Conservation (phyloP, 768 basidiomycete genomes). For the Lactarius tabidus region DNA sequence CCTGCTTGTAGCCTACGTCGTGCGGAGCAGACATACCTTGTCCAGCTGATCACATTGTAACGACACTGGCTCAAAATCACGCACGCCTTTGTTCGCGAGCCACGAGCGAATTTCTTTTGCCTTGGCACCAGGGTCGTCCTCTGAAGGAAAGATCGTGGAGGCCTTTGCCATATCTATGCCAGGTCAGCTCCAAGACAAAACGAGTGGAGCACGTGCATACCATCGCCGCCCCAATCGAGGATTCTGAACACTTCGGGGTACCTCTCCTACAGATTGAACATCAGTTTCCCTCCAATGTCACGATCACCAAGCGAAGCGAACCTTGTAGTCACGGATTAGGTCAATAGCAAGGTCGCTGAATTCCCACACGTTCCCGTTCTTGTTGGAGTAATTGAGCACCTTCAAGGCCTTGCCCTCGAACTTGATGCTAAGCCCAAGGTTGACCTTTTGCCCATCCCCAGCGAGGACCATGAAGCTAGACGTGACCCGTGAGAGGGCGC, state of each 20-base stretch:
- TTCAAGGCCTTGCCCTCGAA: slow-evolving; percentile 93
- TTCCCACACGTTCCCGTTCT: slow-evolving; percentile 85
- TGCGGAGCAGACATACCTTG: slow-evolving; percentile 58
- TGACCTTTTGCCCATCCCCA: slow-evolving; percentile 72
- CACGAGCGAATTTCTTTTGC: slow-evolving; percentile 79
- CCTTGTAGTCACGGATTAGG: slow-evolving; percentile 82
- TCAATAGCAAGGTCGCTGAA: slow-evolving; percentile 84
- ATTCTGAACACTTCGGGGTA: slow-evolving; percentile 82
- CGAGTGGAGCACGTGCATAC: slow-evolving; percentile 39
- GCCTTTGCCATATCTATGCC: slow-evolving; percentile 69
- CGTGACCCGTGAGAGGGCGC: slow-evolving; percentile 85
- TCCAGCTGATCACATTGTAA: slow-evolving; percentile 88
- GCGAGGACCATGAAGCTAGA: slow-evolving; percentile 90
- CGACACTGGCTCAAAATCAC: slow-evolving; percentile 89
- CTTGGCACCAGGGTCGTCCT: slow-evolving; percentile 58
- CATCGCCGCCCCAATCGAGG: slow-evolving; percentile 69
- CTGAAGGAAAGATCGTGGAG: slow-evolving; percentile 50
- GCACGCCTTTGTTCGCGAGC: slow-evolving; percentile 82
- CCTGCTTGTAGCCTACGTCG: neutral
- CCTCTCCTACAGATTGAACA: slow-evolving; percentile 42
- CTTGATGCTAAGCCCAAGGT: slow-evolving; percentile 91
- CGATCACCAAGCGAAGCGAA: slow-evolving; percentile 25
- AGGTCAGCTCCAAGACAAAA: neutral
- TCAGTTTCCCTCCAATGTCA: neutral
- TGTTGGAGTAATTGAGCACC: slow-evolving; percentile 87